Conservation (phyloP, 2,329 filamentous ascomycete genomes). For the Gremmenia infestans region DNA sequence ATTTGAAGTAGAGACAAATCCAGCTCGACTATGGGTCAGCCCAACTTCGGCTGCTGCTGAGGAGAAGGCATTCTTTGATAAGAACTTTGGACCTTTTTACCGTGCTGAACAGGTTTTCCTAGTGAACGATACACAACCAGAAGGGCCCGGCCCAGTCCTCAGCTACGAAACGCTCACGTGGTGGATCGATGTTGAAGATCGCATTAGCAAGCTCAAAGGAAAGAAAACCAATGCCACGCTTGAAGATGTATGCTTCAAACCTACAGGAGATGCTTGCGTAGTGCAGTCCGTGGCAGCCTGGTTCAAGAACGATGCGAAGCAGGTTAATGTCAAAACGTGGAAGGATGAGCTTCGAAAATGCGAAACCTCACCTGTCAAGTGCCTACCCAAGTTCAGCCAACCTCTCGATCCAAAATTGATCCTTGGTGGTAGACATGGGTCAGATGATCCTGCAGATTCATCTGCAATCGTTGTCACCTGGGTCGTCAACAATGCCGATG, state of each 20-base stretch:
- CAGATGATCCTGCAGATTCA: slow-evolving; percentile 64
- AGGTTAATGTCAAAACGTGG: slow-evolving; percentile 66
- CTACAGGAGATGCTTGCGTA: slow-evolving; percentile 81
- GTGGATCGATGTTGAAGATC: slow-evolving; percentile 89
- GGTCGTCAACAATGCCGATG: slow-evolving; percentile 84
- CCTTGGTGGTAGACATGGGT: slow-evolving; percentile 70
- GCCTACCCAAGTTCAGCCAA: slow-evolving; percentile 83
- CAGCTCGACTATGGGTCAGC: slow-evolving; percentile 93
- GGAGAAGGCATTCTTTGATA: slow-evolving; percentile 91
- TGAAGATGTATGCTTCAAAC: slow-evolving; percentile 89
- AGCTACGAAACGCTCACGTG: slow-evolving; percentile 84
- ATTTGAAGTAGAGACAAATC: slow-evolving; percentile 86
- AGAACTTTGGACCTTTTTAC: slow-evolving; percentile 92
- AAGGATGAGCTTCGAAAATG: slow-evolving; percentile 66
- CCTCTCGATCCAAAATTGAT: slow-evolving; percentile 82
- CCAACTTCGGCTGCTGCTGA: slow-evolving; percentile 84
- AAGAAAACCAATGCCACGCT: slow-evolving; percentile 62
- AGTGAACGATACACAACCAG: slow-evolving; percentile 72
- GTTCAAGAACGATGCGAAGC: slow-evolving; percentile 63
- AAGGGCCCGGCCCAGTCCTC: slow-evolving; percentile 68
- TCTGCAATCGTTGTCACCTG: slow-evolving; percentile 84
- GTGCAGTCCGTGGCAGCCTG: slow-evolving; percentile 91
- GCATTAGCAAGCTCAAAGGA: slow-evolving; percentile 68
- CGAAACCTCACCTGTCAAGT: slow-evolving; percentile 73
- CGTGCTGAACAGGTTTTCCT: slow-evolving; percentile 89